Evolutionary conservation across 352 stramenopile species (phyloP).

Genomic region (Phytophthora cajani): DNA sequence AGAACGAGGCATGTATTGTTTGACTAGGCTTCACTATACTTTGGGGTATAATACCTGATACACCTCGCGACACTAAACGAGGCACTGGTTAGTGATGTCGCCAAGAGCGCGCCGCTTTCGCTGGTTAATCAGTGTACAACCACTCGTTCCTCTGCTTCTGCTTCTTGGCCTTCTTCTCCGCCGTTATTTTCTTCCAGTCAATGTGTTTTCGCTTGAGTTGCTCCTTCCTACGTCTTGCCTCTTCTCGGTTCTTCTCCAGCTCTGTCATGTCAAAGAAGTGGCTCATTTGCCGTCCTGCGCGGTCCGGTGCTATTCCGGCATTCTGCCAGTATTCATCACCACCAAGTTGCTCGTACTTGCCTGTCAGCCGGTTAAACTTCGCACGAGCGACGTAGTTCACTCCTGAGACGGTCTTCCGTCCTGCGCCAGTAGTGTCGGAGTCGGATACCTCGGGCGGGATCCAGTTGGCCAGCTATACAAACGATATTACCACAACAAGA

Average conservation of each 20-base stretch:
- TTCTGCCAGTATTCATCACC: slow-evolving; percentile 75
- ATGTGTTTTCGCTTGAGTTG: slow-evolving; percentile 87
- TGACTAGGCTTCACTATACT: no score
- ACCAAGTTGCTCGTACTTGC: slow-evolving; percentile 74
- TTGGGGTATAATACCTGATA: no score
- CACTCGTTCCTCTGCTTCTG: slow-evolving; percentile 87
- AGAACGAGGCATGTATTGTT: no score
- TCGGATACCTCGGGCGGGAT: slow-evolving; percentile 62
- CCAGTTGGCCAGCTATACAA: slow-evolving; percentile 76
- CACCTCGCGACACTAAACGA: no score
- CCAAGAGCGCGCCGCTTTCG: no score
- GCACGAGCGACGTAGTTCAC: slow-evolving; percentile 72
- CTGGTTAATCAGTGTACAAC: slow-evolving; percentile 79
- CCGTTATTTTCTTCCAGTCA: slow-evolving; percentile 87
- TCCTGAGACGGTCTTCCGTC: slow-evolving; percentile 55
- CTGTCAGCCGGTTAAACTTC: slow-evolving; percentile 83
- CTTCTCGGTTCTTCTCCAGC: slow-evolving; percentile 84
- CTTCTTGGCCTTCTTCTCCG: slow-evolving; percentile 89
- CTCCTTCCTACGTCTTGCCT: slow-evolving; percentile 78
- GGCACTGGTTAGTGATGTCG: no score
- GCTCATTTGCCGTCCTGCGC: slow-evolving; percentile 83
- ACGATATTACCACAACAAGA: slow-evolving; percentile 3
- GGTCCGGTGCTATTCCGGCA: slow-evolving; percentile 64
- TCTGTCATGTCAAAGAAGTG: slow-evolving; percentile 86
- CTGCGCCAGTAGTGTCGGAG: slow-evolving; percentile 17